phyloP scores from a whole-genome alignment of 305 asterid genomes.

The Fraxinus sp. region DNA sequence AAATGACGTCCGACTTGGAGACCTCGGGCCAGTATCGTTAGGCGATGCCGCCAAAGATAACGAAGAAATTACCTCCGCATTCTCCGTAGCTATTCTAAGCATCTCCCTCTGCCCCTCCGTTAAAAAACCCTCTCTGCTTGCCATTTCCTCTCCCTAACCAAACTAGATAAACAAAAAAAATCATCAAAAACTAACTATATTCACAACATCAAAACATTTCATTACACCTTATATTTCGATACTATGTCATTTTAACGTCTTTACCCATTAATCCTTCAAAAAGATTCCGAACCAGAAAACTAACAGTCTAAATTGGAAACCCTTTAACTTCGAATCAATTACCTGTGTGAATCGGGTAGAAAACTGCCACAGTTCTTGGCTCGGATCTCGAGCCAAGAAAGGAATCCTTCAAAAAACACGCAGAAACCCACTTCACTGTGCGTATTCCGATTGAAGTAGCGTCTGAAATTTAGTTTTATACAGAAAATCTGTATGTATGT shows the following conservation, averaged over 20 bases:
- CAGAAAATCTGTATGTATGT: background rate
- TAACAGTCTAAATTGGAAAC: background rate
- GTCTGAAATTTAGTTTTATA: slow-evolving; percentile 5
- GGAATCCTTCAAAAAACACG: slow-evolving; percentile 38
- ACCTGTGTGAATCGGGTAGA: slow-evolving; percentile 31
- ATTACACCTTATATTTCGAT: background rate
- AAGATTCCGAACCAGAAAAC: background rate
- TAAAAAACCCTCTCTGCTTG: slow-evolving; percentile 80
- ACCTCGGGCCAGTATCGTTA: slow-evolving; percentile 45
- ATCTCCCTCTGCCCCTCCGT: slow-evolving; percentile 89
- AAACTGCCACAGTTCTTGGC: slow-evolving; percentile 59
- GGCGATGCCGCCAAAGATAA: slow-evolving; percentile 56
- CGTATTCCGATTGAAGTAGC: slow-evolving; percentile 9
- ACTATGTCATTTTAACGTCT: background rate
- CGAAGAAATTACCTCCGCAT: slow-evolving; percentile 68
- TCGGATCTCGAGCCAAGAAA: slow-evolving; percentile 88
- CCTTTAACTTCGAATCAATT: background rate
- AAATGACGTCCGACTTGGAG: slow-evolving; percentile 44
- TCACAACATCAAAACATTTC: slow-evolving; percentile 10
- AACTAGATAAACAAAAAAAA: slow-evolving; percentile 16
- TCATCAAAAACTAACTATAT: background rate
- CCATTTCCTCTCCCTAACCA: slow-evolving; percentile 54
- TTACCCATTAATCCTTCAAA: background rate
- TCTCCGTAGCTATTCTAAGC: slow-evolving; percentile 73
- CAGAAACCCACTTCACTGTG: slow-evolving; percentile 31